A percentile compares a stretch with the other conserved stretches of the same genome.
Conservation (phyloP, 495 filamentous ascomycete genomes). For the Massariosphaeria phaeospora region DNA sequence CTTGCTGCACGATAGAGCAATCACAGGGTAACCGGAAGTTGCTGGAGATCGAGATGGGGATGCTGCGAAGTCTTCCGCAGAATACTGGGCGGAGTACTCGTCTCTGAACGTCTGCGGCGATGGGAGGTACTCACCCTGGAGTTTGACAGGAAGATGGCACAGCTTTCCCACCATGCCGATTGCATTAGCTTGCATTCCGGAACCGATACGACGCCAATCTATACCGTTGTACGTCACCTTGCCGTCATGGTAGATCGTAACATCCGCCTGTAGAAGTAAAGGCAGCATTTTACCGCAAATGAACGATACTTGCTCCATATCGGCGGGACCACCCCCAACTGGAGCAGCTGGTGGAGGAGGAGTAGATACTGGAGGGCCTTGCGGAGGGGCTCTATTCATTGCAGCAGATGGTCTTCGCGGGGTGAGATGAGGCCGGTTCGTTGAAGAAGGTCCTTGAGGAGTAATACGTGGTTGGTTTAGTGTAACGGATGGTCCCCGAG, state of each 20-base stretch:
- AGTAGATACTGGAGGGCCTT: not conserved
- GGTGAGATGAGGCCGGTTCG: not conserved
- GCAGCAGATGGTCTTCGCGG: not conserved
- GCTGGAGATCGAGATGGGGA: not conserved
- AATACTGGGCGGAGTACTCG: slow-evolving; percentile 1
- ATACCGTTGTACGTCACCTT: slow-evolving; percentile 5
- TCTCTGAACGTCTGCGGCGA: slow-evolving; percentile 9
- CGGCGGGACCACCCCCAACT: not conserved
- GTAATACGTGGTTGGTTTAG: not conserved
- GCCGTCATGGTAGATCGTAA: slow-evolving; percentile 8
- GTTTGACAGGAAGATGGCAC: slow-evolving; percentile 13
- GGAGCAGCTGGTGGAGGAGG: not conserved
- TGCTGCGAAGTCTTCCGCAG: slow-evolving; percentile 9
- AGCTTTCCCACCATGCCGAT: slow-evolving; percentile 5
- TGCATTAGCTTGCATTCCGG: slow-evolving; percentile 4
- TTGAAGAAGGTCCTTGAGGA: no score
- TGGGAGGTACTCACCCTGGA: slow-evolving; percentile 24
- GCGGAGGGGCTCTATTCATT: no score
- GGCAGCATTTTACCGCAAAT: slow-evolving; percentile 14
- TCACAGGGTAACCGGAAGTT: not conserved
- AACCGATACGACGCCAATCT: slow-evolving; percentile 8
- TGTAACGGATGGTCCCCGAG: not conserved
- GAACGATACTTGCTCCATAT: not conserved
- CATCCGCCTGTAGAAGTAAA: slow-evolving; percentile 11
- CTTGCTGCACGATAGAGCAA: slow-evolving; percentile 23